Conservation (phyloP, 208 protist genomes). For the Porcisia hertigi region DNA sequence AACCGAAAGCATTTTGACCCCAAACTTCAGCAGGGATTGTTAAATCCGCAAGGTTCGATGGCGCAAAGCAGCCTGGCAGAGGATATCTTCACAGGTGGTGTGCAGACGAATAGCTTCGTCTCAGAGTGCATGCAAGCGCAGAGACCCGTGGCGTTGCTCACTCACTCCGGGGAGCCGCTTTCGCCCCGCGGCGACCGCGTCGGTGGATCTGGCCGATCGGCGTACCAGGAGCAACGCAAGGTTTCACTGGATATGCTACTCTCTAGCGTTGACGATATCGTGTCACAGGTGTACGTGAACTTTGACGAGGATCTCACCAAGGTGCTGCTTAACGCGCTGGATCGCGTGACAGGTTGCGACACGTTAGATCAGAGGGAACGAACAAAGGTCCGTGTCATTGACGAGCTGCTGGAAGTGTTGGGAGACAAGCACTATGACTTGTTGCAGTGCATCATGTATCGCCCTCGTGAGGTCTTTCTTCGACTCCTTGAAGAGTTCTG, state of each 20-base stretch:
- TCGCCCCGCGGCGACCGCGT: constrained; percentile 79
- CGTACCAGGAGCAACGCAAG: constrained; percentile 65
- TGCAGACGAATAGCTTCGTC: constrained; percentile 58
- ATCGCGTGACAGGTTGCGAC: constrained; percentile 75
- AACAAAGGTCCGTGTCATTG: constrained; percentile 65
- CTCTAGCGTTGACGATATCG: constrained; percentile 88
- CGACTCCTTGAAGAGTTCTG: constrained; percentile 89
- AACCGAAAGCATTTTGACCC: constrained; percentile 29
- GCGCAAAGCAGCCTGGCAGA: constrained; percentile 38
- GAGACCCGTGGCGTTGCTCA: constrained; percentile 62
- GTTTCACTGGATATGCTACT: constrained; percentile 82
- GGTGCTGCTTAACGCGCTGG: constrained; percentile 88
- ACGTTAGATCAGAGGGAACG: constrained; percentile 65
- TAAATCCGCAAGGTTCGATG: constrained; percentile 13
- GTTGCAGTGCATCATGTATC: constrained; percentile 85
- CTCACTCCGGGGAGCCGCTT: constrained; percentile 73
- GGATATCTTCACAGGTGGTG: constrained; percentile 31
- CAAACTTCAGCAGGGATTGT: background rate
- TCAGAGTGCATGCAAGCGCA: constrained; percentile 67
- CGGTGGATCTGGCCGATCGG: constrained; percentile 61
- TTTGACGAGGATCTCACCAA: constrained; percentile 91
- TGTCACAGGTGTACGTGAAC: constrained; percentile 87
- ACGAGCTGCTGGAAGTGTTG: constrained; percentile 78
- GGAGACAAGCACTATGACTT: constrained; percentile 85
- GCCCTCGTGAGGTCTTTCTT: constrained; percentile 81